These are phyloP conservation scores for Pholiota adiposa DNA, from an alignment of 1,284 basidiomycete genomes.

Conservation along the genomic window DNA sequence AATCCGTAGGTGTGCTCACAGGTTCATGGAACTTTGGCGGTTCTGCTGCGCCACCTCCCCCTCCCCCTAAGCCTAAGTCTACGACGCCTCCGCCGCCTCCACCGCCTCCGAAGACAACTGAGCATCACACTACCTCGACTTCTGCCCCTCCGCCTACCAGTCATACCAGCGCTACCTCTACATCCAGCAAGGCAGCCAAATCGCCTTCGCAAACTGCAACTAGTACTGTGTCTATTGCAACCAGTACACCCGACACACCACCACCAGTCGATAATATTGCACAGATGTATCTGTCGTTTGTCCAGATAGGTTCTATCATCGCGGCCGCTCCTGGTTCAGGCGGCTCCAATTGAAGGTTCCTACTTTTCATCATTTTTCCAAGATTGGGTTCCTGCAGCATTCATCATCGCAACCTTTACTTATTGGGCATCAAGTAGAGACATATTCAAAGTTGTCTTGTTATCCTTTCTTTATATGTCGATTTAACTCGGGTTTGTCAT, in stretches of 20 bases:
- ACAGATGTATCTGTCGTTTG: slow-evolving; percentile 23
- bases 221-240: slow-evolving; percentile 17
- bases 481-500: neutral
- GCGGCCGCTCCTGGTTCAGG: slow-evolving; percentile 11
- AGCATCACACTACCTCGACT: slow-evolving; percentile 13
- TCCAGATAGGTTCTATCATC: slow-evolving; percentile 22
- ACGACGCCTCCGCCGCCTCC: slow-evolving; percentile 14
- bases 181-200: slow-evolving; percentile 24
- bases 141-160: slow-evolving; percentile 2
- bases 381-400: neutral
- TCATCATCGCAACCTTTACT: neutral
- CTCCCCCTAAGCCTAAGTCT: slow-evolving; percentile 23
- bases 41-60: slow-evolving; percentile 25
- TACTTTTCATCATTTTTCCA: neutral
- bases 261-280: slow-evolving; percentile 22
- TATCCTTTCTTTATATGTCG: neutral
- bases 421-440: neutral
- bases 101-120: slow-evolving; percentile 11
- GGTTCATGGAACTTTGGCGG: slow-evolving; percentile 59
- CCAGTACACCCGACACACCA: slow-evolving; percentile 12
- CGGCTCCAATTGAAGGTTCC: neutral
- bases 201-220: slow-evolving; percentile 17
- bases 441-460: neutral
- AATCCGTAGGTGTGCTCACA: slow-evolving; percentile 53
- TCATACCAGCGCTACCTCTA: slow-evolving; percentile 15